phyloP scores from a whole-genome alignment of 148 eudicot genomes.

The Silene conica region DNA sequence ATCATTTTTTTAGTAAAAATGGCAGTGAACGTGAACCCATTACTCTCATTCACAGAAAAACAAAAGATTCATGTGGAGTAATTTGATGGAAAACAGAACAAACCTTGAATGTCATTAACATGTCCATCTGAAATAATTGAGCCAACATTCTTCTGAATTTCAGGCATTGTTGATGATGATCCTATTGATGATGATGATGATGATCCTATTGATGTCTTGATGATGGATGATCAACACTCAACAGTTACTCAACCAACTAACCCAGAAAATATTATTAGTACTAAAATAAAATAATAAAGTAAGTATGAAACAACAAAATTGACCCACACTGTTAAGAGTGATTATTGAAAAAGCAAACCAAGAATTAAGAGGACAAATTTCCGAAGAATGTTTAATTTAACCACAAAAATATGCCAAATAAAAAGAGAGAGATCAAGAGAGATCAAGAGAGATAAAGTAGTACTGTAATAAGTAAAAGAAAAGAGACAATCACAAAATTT shows the following conservation, averaged over 20 bases:
- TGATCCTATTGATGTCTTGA: background rate
- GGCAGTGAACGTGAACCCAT: no score
- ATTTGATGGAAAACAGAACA: background rate
- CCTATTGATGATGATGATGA: constrained; percentile 1
- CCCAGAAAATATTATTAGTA: background rate
- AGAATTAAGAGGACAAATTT: no score
- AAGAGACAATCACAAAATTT: background rate
- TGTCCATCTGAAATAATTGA: background rate
- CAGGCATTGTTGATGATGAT: no score
- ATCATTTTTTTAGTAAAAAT: no score
- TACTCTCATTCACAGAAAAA: no score
- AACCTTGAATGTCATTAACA: constrained; percentile 45
- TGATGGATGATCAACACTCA: background rate
- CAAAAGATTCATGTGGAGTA: background rate
- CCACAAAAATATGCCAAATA: background rate
- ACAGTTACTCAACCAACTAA: constrained; percentile 6
- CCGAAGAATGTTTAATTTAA: constrained; percentile 25
- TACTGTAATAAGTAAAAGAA: no score
- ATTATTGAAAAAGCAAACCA: no score
- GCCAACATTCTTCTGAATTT: constrained; percentile 49
- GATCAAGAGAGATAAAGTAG: no score
- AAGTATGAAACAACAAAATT: no score
- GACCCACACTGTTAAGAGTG: no score
- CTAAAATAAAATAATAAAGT: background rate
- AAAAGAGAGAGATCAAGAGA: constrained; percentile 16